Evolutionary conservation across 2,329 filamentous ascomycete species (phyloP).

Genomic region (Fusarium compactum): DNA sequence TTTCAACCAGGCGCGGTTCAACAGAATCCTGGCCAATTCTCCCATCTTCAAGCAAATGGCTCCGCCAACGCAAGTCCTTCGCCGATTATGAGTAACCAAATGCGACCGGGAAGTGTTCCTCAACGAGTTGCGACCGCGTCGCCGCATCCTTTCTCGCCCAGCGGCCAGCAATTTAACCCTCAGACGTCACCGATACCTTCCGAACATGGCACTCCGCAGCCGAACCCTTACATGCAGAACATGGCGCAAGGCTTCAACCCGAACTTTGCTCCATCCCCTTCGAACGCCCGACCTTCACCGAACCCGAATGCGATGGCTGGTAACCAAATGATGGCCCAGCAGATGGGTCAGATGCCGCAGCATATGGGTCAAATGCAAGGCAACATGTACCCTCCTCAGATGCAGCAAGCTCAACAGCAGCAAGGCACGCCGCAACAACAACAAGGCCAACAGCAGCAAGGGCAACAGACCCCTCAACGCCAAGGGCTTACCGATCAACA

Average conservation of each 20-base stretch:
- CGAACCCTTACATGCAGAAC: constrained; percentile 73
- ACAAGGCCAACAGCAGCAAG: constrained; percentile 53
- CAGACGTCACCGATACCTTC: constrained; percentile 83
- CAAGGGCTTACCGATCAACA: constrained; percentile 71
- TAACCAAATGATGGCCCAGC: constrained; percentile 67
- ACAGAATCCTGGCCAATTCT: constrained; percentile 76
- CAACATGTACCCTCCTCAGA: constrained; percentile 55
- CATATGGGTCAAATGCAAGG: constrained; percentile 64
- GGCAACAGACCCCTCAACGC: constrained; percentile 48
- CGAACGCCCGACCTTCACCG: constrained; percentile 67
- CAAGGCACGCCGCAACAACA: constrained; percentile 60
- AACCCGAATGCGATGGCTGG: constrained; percentile 64
- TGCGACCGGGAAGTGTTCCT: constrained; percentile 76
- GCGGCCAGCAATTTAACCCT: constrained; percentile 75
- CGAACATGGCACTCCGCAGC: constrained; percentile 82
- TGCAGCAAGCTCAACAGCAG: constrained; percentile 60
- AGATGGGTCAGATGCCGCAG: constrained; percentile 60
- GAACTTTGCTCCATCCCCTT: constrained; percentile 68
- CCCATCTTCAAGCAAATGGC: constrained; percentile 84
- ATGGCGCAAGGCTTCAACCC: constrained; percentile 71
- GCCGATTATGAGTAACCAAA: constrained; percentile 88
- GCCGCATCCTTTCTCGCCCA: constrained; percentile 88
- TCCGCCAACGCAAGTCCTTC: constrained; percentile 90
- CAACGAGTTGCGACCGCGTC: constrained; percentile 92
- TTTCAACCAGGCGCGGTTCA: constrained; percentile 76